Evolutionary conservation across 352 stramenopile genomes (phyloP), one percentile per base, ranked within the genome.

Genomic region (Elongisporangium prolatum): DNA sequence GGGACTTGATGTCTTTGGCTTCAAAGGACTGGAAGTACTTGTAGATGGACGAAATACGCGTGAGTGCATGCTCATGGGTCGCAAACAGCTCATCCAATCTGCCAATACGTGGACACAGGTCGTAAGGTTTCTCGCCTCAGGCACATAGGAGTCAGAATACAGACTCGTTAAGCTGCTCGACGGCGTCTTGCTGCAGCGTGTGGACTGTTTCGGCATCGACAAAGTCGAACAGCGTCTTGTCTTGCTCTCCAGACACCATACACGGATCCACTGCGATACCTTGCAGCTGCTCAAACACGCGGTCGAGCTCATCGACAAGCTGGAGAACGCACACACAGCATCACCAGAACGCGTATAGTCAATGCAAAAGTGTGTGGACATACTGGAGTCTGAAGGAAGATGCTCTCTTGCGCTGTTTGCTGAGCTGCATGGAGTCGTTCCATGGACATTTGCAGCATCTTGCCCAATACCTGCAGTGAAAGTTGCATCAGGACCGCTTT

Each of bases 191-290:
- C 56, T 95, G 81, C 16, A 95, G 57, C 5, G 79, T 83, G 44
- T 88, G 71, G 13, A 95, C 85, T 6, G 85, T 91, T 49, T 93
- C 85, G 2, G 83, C 80, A 52, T 95, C 85, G 3, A 95, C 64
- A 63, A 89, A 95, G 67, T 95, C 85, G 48, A 90, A 95, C 10
- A 95, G 69, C 40, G 85, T 92, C 64, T 93, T 92, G 54, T 64
- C 69, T 7, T 28, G 55, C 47, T 92, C 78, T 8, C 68, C 75
- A 16, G 58, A 67, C 37, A 84, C 73, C 65, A 93, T 83, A 0
- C 60, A 60, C 7, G 80, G 73, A 44, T 89, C 80, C 18, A 91
- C 80, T 0, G 50, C 48, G 16, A 62, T 84, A 20, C 61, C 57
- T 52, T 75, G 72, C 14, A 94, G 69, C 54, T 84, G 75, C 47